A percentile compares a stretch with the other conserved stretches of the same genome.
phyloP scores from a whole-genome alignment of 345 rosid species.

The Aquilaria malaccensis region DNA sequence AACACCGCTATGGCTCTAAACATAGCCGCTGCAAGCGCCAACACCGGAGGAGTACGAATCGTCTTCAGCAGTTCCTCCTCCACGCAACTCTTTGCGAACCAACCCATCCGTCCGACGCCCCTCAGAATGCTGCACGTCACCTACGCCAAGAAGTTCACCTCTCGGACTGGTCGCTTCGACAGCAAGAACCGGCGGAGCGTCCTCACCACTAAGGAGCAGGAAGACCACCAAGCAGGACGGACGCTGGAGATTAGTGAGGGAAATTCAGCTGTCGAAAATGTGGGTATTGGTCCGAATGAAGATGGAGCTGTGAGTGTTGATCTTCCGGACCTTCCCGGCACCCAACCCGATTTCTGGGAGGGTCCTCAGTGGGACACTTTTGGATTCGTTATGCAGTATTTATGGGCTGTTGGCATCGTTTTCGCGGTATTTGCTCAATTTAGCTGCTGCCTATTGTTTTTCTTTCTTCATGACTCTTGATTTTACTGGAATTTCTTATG shows the following conservation, averaged over 20 bases:
- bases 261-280: constrained; percentile 16
- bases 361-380: constrained; percentile 75
- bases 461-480: too few species aligned
- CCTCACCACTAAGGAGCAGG: constrained; percentile 36
- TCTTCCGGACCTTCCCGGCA: constrained; percentile 59
- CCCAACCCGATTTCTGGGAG: constrained; percentile 67
- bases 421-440: constrained; percentile 47
- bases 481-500: neutral
- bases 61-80: constrained; percentile 22
- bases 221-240: constrained; percentile 18
- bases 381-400: constrained; percentile 76
- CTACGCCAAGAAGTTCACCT: constrained; percentile 56
- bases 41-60: constrained; percentile 32
- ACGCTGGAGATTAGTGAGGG: constrained; percentile 23
- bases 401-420: constrained; percentile 85
- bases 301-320: constrained; percentile 16
- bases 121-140: constrained; percentile 31
- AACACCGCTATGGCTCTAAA: constrained; percentile 38
- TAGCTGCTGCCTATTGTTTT: neutral
- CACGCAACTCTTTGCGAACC: constrained; percentile 7
- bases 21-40: constrained; percentile 20
- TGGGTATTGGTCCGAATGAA: constrained; percentile 13
- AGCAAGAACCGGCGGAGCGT: constrained; percentile 47
- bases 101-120: constrained; percentile 20
- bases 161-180: constrained; percentile 67